Conservation (phyloP, 805 yeast species). For the Hermanozyma aechmeae region DNA sequence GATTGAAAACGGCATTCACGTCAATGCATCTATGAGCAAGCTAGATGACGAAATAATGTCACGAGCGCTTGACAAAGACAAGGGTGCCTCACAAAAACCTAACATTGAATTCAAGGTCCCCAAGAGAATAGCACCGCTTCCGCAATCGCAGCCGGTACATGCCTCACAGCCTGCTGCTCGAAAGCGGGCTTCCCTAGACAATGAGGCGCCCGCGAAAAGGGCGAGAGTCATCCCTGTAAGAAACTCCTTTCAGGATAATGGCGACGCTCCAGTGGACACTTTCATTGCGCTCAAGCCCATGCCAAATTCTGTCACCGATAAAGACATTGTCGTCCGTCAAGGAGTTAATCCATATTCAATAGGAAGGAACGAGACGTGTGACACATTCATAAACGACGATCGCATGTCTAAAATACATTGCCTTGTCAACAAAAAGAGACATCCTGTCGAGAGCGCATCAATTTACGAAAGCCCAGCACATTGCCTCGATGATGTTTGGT, state of each 20-base stretch:
- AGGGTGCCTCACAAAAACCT: conserved; percentile 10
- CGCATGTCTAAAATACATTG: conserved; percentile 84
- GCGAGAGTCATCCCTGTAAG: not conserved
- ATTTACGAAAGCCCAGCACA: conserved; percentile 66
- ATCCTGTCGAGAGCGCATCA: conserved; percentile 40
- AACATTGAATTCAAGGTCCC: conserved; percentile 33
- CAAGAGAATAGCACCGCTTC: conserved; percentile 33
- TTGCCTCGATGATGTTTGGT: conserved; percentile 69
- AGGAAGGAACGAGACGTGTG: conserved; percentile 63
- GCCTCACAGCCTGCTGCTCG: conserved; percentile 1
- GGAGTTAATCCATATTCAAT: conserved; percentile 59
- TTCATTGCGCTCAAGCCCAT: conserved; percentile 53
- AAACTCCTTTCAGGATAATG: not conserved
- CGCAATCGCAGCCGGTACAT: conserved; percentile 27
- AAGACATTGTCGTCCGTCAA: conserved; percentile 53
- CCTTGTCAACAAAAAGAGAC: conserved; percentile 51
- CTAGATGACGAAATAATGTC: conserved; percentile 35
- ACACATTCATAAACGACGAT: conserved; percentile 56
- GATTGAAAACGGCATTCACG: conserved; percentile 29
- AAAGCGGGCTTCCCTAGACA: not conserved
- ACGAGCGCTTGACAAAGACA: conserved; percentile 28
- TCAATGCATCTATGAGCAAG: conserved; percentile 26
- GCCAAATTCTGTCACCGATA: conserved; percentile 33
- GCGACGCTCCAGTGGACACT: conserved; percentile 42
- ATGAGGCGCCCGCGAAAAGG: too few relatives aligned